A percentile compares a stretch with the other conserved stretches of the same genome.
These are phyloP conservation scores for Cymbopogon citratus DNA, from an alignment of 176 grass and related monocot genomes.

Conservation along the genomic window DNA sequence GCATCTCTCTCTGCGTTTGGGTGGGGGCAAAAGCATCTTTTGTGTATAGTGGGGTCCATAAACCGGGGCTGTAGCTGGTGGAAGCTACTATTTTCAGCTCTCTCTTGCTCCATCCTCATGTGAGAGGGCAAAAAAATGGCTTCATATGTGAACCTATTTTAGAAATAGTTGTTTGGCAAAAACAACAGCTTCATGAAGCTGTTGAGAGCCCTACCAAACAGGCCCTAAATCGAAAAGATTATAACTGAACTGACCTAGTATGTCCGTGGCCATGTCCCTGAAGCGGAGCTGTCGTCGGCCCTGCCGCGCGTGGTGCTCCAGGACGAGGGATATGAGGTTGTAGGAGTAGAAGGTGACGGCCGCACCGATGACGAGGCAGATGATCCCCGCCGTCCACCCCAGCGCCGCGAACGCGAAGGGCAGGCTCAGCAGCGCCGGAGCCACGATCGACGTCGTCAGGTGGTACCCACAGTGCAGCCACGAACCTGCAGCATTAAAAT, in stretches of 20 bases:
- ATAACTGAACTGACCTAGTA: constrained; percentile 65
- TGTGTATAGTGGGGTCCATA: no score
- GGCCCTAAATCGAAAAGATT: no score
- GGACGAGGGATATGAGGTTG: constrained; percentile 86
- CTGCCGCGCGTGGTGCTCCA: constrained; percentile 88
- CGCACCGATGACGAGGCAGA: constrained; percentile 56
- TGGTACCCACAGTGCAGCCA: constrained; percentile 97
- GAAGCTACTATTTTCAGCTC: no score
- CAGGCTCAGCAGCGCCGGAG: constrained; percentile 82
- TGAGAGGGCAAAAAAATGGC: no score
- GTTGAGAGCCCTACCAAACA: no score
- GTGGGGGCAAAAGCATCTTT: no score
- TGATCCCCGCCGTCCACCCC: constrained; percentile 60
- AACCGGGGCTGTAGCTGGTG: no score
- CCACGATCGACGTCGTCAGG: constrained; percentile 85
- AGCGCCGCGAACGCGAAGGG: constrained; percentile 76
- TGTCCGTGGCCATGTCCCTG: constrained; percentile 86
- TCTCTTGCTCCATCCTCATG: no score
- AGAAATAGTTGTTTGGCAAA: no score
- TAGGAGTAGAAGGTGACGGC: constrained; percentile 90
- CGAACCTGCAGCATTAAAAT: constrained; percentile 40
- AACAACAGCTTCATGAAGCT: no score
- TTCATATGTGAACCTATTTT: no score
- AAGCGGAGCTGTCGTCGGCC: constrained; percentile 82
- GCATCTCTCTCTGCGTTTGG: no score